Percentiles rank a stretch among this genome's conserved stretches.
Conservation (phyloP, 2,329 filamentous ascomycete species). For the Aspergillus intermedius region DNA sequence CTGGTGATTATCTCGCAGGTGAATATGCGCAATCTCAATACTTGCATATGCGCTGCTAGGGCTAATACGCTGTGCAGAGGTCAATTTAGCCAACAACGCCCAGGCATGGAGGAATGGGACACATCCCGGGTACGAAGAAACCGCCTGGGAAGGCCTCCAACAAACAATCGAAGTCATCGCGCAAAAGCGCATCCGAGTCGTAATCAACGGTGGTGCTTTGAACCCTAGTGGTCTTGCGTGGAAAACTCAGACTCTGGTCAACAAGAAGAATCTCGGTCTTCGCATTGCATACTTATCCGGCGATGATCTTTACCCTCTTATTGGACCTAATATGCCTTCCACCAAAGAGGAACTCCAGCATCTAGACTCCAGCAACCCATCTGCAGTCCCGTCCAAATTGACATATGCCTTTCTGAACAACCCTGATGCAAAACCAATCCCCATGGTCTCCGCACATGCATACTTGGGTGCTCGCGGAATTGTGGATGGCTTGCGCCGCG, state of each 20-base stretch:
- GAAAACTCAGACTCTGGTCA: conserved; percentile 37
- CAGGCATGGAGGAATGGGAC: conserved; percentile 34
- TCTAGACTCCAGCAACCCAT: conserved; percentile 36
- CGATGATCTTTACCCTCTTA: conserved; percentile 37
- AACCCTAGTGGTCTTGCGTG: conserved; percentile 49
- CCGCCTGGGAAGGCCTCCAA: conserved; percentile 45
- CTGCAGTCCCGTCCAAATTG: conserved; percentile 29
- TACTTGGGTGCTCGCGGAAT: conserved; percentile 50
- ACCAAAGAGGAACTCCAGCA: conserved; percentile 31
- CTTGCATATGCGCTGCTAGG: conserved; percentile 8
- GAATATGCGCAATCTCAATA: conserved; percentile 7
- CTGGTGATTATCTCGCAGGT: conserved; percentile 48
- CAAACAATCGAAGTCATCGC: conserved; percentile 42
- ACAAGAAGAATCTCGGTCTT: conserved; percentile 29
- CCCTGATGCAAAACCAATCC: conserved; percentile 32
- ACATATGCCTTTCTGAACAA: conserved; percentile 35
- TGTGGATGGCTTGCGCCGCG: conserved; percentile 35
- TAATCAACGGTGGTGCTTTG: conserved; percentile 52
- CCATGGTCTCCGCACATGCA: conserved; percentile 40
- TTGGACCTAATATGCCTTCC: conserved; percentile 29
- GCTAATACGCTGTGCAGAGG: conserved; percentile 23
- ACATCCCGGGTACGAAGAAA: conserved; percentile 42
- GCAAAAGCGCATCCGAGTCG: conserved; percentile 47
- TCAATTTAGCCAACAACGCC: conserved; percentile 44
- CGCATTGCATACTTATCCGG: conserved; percentile 43